Conservation (phyloP, 2,329 filamentous ascomycete genomes). For the Verticillium nubilum region DNA sequence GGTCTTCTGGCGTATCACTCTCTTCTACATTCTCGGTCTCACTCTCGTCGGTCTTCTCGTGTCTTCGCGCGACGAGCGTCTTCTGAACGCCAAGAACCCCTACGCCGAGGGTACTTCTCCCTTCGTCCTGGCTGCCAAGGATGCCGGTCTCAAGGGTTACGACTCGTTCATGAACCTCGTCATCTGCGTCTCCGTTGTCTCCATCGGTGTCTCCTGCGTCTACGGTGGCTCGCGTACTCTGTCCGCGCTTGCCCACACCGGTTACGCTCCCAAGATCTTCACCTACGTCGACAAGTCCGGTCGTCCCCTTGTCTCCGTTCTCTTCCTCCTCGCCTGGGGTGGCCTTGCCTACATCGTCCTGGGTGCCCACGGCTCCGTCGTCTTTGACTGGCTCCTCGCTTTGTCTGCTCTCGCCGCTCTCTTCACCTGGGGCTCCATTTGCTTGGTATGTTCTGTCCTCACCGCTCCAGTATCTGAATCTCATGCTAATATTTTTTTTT, state of each 20-base stretch:
- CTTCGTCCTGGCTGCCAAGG: constrained; percentile 18
- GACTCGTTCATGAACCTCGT: constrained; percentile 49
- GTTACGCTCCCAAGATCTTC: constrained; percentile 49
- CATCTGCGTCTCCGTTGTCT: constrained; percentile 48
- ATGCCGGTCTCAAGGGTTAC: constrained; percentile 38
- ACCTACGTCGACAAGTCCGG: constrained; percentile 49
- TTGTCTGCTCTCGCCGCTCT: constrained; percentile 58
- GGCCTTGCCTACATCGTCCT: constrained; percentile 42
- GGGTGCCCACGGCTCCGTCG: constrained; percentile 36
- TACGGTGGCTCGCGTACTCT: constrained; percentile 52
- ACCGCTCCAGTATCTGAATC: too few relatives aligned
- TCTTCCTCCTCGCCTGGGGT: constrained; percentile 38
- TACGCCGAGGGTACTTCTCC: constrained; percentile 27
- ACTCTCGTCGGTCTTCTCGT: constrained; percentile 42
- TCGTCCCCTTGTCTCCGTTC: constrained; percentile 42
- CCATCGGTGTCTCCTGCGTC: constrained; percentile 47
- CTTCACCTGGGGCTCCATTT: constrained; percentile 63
- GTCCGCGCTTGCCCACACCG: constrained; percentile 49
- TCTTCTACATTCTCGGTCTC: constrained; percentile 45
- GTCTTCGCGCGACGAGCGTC: constrained; percentile 32
- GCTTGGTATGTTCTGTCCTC: constrained; percentile 28
- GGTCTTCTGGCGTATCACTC: constrained; percentile 50
- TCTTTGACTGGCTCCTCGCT: constrained; percentile 61
- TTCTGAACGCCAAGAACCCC: constrained; percentile 38
- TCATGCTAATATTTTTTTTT: background rate